Percentiles rank a stretch among this genome's conserved stretches.
phyloP scores from a whole-genome alignment of 352 stramenopile genomes.

The Peronosclerospora sorghi region DNA sequence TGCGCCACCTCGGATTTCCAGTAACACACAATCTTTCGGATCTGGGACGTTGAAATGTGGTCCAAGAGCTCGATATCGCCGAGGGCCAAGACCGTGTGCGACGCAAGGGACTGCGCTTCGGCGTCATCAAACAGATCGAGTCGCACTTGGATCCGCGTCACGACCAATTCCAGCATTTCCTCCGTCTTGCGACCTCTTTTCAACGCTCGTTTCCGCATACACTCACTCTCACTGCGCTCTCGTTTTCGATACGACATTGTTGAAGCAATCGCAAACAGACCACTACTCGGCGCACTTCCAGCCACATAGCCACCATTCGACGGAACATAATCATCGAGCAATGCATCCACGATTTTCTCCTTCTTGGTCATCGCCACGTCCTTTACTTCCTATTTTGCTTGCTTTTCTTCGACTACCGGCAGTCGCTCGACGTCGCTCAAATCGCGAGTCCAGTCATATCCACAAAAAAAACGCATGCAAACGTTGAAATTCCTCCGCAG shows the following conservation, averaged over 20 bases:
- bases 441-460: slow-evolving; percentile 67
- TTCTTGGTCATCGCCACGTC: slow-evolving; percentile 24
- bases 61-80: slow-evolving; percentile 79
- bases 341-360: slow-evolving; percentile 64
- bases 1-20: slow-evolving; percentile 82
- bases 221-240: slow-evolving; percentile 3
- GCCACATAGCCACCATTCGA: slow-evolving; percentile 45
- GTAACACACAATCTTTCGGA: slow-evolving; percentile 85
- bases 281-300: slow-evolving; percentile 19
- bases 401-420: slow-evolving; percentile 7
- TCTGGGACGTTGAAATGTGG: slow-evolving; percentile 85
- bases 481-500: slow-evolving; percentile 81
- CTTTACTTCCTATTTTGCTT: slow-evolving; percentile 1
- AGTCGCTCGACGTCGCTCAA: slow-evolving; percentile 28
- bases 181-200: slow-evolving; percentile 80
- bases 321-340: slow-evolving; percentile 80
- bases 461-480: slow-evolving; percentile 82
- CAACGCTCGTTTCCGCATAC: slow-evolving; percentile 39
- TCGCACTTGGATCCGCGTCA: slow-evolving; percentile 73
- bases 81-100: slow-evolving; percentile 61
- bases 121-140: slow-evolving; percentile 79
- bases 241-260: slow-evolving; percentile 24
- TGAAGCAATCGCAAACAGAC: slow-evolving; percentile 33
- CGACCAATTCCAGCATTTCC: slow-evolving; percentile 79
- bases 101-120: slow-evolving; percentile 57